Base-by-base conservation (phyloP, 1,284 basidiomycete species). In the Ustilago tritici region DNA sequence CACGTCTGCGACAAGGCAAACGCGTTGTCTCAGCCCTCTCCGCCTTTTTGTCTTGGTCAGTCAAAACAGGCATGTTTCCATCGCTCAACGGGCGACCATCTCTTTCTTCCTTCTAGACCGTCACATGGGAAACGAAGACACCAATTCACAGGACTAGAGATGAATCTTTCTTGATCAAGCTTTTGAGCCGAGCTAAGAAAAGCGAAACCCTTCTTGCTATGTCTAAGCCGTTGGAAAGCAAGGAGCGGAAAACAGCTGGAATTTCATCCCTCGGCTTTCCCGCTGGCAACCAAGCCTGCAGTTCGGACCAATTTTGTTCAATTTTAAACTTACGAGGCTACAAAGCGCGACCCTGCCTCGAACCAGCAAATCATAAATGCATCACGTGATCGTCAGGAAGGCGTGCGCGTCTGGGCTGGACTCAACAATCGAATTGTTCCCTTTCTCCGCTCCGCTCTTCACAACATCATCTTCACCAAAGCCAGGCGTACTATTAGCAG, bases 41-140 rank as follows among this genome's bases (percentile, higher is more conserved):
- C 49, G 49, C 49, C 32, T 19, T 52, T 15, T 52, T 52, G 49
- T 14, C 49, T 52, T 52, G 49, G 28, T 19, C 43, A 46, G 43
- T 46, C 43, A 46, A n/a, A 41, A 41, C 11, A 11, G 19, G 31
- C 10, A 28, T 14, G 8, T 50, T 50, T 46, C 2, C 43, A 19
- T 46, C n/a, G 43, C n/a, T 46, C n/a, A 19, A 28, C 23, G 23
- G 23, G 23, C 3, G 23, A 28, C 23, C 23, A 28, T 28, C 23
- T 28, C 23, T 28, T 28, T 28, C 23, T 28, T 28, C 23, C 23
- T 28, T 28, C 23, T 28, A 28, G 23, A 28, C 23, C 23, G 3
- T 28, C 23, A 28, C 23, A 28, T 28, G 23, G 23, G 23, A 28
- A 28, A 28, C 3, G 23, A 28, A 28, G 23, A 0, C 23, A 28